Base-by-base conservation (phyloP, 768 basidiomycete genomes). In the Holtermannia corniformis region DNA sequence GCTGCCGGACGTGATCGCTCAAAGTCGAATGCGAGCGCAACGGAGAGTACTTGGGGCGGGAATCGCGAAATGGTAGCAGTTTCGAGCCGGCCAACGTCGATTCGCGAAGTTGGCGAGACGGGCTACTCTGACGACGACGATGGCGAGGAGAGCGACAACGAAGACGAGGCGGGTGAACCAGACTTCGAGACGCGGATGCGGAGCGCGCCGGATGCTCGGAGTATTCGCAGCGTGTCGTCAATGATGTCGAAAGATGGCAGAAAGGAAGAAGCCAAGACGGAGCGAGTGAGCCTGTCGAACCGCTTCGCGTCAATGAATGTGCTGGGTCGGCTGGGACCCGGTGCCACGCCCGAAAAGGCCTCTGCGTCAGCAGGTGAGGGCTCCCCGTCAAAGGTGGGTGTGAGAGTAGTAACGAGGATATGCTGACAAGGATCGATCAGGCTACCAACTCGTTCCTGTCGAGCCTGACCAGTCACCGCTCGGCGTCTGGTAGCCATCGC, bases 281-380 rank as follows among this genome's bases (percentile, higher is more conserved):
- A 77, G 41, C 74, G 88, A 51, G 84, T 82, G 71, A 91, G 82
- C 59, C 72, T 96, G 41, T 80, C 85, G 16, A 90, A 91, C 73
- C 77, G 91, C 32, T 71, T 96, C 62, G 86, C 89, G 5, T 81
- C 79, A 54, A 80, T 92, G 70, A 83, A 86, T 5, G 64, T 61
- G 1, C 51, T 64, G 40, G 65, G 61, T 3, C 57, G 54, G 48
- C 27, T 58, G n/a, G 47, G 55, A 12, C 28, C 51, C n/a, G 51
- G 37, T 16, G 22, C 47, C 1, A 44, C 47, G 20, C 24, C 28
- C 1, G 82, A 75, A 53, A 75, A 79, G 47, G 75, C 78, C 41
- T 72, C 77, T 41, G 72, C 69, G 51, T 68, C 69, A 41, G 43
- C 45, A 13, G 44, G n/a, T 49, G 52, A 16, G 37, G 27, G 21